Conservation (phyloP, 192 early-diverging fungal species). For the Gryganskiella cystojenkinii region DNA sequence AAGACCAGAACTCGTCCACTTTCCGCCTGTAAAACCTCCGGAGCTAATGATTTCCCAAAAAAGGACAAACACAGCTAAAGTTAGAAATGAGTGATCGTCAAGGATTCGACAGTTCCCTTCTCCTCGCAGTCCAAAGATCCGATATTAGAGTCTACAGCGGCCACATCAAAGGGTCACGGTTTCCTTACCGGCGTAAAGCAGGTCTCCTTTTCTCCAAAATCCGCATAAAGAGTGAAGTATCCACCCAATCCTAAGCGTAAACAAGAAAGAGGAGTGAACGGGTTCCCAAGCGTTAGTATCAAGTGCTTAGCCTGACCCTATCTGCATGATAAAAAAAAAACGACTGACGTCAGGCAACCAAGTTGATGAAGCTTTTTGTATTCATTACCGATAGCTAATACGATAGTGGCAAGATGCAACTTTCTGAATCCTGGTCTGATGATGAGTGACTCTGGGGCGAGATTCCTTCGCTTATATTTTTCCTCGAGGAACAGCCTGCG, state of each 20-base stretch:
- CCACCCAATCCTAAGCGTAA: conserved; percentile 28
- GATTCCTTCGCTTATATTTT: conserved; percentile 45
- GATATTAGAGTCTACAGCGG: neutral
- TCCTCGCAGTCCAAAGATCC: neutral
- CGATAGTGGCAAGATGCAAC: conserved; percentile 43
- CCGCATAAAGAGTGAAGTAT: conserved; percentile 43
- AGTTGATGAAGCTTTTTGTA: too few relatives aligned
- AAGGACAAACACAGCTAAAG: neutral
- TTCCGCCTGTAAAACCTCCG: conserved; percentile 36
- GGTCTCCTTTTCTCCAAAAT: conserved; percentile 50
- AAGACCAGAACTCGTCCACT: conserved; percentile 41
- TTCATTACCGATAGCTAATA: conserved; percentile 36
- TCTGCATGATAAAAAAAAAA: neutral
- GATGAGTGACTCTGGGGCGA: conserved; percentile 40
- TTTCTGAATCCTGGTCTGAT: conserved; percentile 35
- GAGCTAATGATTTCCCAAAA: conserved; percentile 11
- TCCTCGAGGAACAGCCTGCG: conserved; percentile 33
- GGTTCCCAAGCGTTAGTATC: neutral
- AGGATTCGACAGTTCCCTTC: neutral
- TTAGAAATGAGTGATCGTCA: neutral
- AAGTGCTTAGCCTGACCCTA: neutral
- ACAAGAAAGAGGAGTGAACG: neutral
- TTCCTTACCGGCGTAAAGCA: conserved; percentile 42
- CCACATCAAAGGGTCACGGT: neutral
- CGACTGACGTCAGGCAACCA: neutral